A percentile compares a stretch with the other conserved stretches of the same genome.
Evolutionary conservation across 1,284 basidiomycete species (phyloP).

Genomic region (Malassezia furfur): DNA sequence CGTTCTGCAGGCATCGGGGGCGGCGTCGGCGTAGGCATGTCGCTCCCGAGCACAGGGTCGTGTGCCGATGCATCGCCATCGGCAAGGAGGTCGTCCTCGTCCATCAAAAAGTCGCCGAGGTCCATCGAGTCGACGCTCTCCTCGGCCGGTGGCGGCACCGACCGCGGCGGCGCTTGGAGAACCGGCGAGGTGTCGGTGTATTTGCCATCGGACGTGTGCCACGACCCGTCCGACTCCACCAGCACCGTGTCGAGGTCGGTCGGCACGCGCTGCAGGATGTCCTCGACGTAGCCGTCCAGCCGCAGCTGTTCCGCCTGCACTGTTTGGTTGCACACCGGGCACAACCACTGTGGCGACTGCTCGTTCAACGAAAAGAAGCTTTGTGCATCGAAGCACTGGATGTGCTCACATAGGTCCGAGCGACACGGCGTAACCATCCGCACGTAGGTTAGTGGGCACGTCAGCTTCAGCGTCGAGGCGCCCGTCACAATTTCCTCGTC

Average conservation of each 20-base stretch:
- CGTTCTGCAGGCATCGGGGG: not conserved
- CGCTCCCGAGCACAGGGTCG: not conserved
- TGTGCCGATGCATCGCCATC: not conserved
- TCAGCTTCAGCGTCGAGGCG: conserved; percentile 36
- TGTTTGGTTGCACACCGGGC: conserved; percentile 81
- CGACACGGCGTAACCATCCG: conserved; percentile 77
- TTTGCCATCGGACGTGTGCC: conserved; percentile 83
- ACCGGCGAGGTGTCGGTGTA: conserved; percentile 48
- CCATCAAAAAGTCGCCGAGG: not conserved
- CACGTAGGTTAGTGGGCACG: conserved; percentile 65
- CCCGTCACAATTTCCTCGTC: conserved; percentile 45
- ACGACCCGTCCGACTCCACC: conserved; percentile 84
- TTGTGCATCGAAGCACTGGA: conserved; percentile 89
- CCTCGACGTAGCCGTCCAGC: conserved; percentile 72
- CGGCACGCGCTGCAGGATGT: conserved; percentile 66
- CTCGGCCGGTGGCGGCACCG: not conserved
- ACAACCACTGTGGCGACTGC: conserved; percentile 88
- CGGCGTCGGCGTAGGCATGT: not conserved
- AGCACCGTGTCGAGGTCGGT: conserved; percentile 80
- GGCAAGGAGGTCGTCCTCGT: not conserved
- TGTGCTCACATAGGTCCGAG: conserved; percentile 72
- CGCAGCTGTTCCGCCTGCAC: conserved; percentile 73
- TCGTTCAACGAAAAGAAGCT: conserved; percentile 94
- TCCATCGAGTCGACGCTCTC: not conserved
- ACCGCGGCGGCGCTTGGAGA: not conserved